phyloP scores from a whole-genome alignment of 345 rosid species.

The Camelina laxa region DNA sequence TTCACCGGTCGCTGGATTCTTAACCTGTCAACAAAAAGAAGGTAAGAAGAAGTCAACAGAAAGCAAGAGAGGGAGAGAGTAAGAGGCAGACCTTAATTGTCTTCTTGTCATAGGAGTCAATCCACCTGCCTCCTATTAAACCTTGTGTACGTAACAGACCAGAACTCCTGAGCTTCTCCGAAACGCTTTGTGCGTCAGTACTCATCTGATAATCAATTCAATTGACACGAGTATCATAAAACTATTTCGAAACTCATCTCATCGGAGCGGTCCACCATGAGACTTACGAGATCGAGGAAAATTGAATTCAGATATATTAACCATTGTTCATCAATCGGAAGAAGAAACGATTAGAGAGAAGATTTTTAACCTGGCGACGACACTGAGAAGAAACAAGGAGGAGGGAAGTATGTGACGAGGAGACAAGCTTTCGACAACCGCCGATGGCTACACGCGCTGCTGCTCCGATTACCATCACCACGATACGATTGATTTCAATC shows the following conservation, averaged over 20 bases:
- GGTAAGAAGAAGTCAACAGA: constrained; percentile 4
- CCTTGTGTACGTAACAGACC: constrained; percentile 74
- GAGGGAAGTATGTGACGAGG: constrained; percentile 27
- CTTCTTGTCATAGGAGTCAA: constrained; percentile 70
- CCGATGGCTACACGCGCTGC: constrained; percentile 44
- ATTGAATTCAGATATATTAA: neutral
- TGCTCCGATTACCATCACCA: constrained; percentile 40
- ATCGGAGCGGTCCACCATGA: neutral
- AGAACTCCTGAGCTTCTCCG: constrained; percentile 51
- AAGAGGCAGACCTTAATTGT: constrained; percentile 62
- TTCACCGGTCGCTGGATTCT: constrained; percentile 90
- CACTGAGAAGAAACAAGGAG: constrained; percentile 40
- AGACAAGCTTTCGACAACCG: constrained; percentile 35
- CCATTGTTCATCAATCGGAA: constrained; percentile 13
- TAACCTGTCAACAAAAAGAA: constrained; percentile 57
- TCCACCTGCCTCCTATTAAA: constrained; percentile 89
- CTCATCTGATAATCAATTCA: constrained; percentile 59
- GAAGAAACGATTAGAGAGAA: neutral
- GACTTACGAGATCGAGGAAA: constrained; percentile 5
- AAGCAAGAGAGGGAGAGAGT: neutral
- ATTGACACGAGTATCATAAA: neutral
- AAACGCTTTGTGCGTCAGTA: constrained; percentile 53
- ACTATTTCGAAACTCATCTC: neutral
- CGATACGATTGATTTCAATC: neutral
- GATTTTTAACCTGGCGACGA: constrained; percentile 32